phyloP scores from a whole-genome alignment of 2,329 filamentous ascomycete genomes.

The Balansia obtecta region DNA sequence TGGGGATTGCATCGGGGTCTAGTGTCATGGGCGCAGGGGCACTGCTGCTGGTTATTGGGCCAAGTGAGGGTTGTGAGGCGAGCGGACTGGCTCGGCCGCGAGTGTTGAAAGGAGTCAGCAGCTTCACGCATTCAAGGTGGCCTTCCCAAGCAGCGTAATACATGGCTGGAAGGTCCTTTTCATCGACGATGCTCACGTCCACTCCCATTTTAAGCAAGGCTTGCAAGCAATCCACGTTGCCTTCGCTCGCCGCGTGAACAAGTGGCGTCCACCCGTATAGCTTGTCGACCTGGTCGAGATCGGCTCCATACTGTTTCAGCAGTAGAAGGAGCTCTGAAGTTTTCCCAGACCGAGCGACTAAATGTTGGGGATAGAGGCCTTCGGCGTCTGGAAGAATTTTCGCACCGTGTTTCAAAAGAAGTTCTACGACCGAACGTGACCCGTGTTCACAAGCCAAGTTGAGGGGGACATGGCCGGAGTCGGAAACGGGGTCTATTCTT shows the following conservation, averaged over 20 bases:
- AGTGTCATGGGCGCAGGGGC: slow-evolving; percentile 50
- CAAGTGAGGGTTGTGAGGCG: slow-evolving; percentile 29
- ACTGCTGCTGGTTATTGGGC: slow-evolving; percentile 33
- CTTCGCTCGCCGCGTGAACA: slow-evolving; percentile 92
- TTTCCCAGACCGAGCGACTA: slow-evolving; percentile 81
- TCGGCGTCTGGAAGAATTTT: slow-evolving; percentile 87
- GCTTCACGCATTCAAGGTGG: slow-evolving; percentile 84
- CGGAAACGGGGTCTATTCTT: slow-evolving; percentile 74
- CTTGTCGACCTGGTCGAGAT: slow-evolving; percentile 88
- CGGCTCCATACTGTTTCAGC: slow-evolving; percentile 72
- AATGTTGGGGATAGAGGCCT: slow-evolving; percentile 91
- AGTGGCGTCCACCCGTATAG: slow-evolving; percentile 95
- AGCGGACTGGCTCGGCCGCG: slow-evolving; percentile 30
- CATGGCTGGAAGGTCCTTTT: slow-evolving; percentile 87
- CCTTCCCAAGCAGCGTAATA: slow-evolving; percentile 99
- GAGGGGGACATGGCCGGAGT: slow-evolving; percentile 84
- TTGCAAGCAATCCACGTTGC: slow-evolving; percentile 78
- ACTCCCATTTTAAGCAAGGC: slow-evolving; percentile 70
- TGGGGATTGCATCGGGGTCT: slow-evolving; percentile 80
- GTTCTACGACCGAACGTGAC: slow-evolving; percentile 69
- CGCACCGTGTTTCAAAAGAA: slow-evolving; percentile 70
- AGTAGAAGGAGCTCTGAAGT: slow-evolving; percentile 68
- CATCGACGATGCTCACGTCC: slow-evolving; percentile 69
- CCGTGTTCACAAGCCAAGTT: slow-evolving; percentile 94
- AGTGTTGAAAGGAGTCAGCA: slow-evolving; percentile 54